Conservation (phyloP, 345 rosid species). For the Euphorbia lathyris region DNA sequence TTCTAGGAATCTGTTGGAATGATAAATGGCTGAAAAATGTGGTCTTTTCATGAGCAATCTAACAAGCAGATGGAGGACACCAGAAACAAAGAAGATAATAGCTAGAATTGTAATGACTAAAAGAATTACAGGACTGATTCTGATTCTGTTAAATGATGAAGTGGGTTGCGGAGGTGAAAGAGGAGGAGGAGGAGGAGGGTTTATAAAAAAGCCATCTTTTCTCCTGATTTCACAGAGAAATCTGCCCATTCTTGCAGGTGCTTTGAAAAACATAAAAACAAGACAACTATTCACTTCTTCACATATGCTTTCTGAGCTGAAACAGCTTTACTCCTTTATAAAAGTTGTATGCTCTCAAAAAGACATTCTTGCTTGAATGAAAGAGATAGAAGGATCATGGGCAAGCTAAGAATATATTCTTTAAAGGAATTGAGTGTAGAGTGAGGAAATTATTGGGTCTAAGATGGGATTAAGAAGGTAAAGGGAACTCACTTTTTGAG, state of each 20-base stretch:
- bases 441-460: conserved; percentile 12
- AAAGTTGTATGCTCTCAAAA: conserved; percentile 5
- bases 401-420: conserved; percentile 25
- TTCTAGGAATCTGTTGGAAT: conserved; percentile 42
- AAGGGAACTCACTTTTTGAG: conserved; percentile 1
- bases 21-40: conserved; percentile 39
- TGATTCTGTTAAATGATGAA: conserved; percentile 32
- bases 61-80: conserved; percentile 57
- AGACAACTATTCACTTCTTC: conserved; percentile 1
- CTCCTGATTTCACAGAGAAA: conserved; percentile 20
- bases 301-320: background rate
- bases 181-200: conserved; percentile 33
- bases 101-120: conserved; percentile 49
- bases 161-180: conserved; percentile 24
- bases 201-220: conserved; percentile 19
- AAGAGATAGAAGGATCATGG: background rate
- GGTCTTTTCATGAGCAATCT: conserved; percentile 46
- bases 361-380: conserved; percentile 21
- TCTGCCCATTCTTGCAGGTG: conserved; percentile 31
- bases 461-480: background rate
- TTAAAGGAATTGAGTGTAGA: conserved; percentile 14
- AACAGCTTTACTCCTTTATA: background rate
- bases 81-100: conserved; percentile 47
- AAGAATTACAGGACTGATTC: conserved; percentile 52
- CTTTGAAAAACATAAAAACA: conserved; percentile 7